phyloP scores from a whole-genome alignment of 257 asterid species.

The Solanum appendiculatum region DNA sequence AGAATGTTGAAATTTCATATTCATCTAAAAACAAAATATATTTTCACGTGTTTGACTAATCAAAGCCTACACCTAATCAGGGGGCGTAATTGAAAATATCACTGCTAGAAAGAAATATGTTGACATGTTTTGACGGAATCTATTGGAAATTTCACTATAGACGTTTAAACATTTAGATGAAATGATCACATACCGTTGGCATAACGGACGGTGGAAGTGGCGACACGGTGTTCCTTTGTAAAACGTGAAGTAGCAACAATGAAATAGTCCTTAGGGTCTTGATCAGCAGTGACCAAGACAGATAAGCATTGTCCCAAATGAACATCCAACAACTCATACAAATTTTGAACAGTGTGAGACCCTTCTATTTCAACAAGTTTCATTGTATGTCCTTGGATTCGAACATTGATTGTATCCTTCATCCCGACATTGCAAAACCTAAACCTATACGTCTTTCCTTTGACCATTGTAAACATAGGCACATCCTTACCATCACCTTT shows the following conservation, averaged over 20 bases:
- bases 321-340: background rate
- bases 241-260: background rate
- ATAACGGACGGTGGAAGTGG: background rate
- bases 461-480: background rate
- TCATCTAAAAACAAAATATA: background rate
- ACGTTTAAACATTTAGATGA: background rate
- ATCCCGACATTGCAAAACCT: background rate
- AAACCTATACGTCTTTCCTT: background rate
- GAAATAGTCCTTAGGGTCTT: constrained; percentile 1
- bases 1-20: background rate
- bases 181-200: background rate
- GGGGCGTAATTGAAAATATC: too few species aligned
- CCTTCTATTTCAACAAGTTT: background rate
- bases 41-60: background rate
- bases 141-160: too few species aligned
- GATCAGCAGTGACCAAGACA: background rate
- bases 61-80: too few species aligned
- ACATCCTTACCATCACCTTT: background rate
- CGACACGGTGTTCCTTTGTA: background rate
- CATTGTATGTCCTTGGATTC: background rate
- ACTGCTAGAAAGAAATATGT: background rate
- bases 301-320: constrained; percentile 1
- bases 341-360: background rate
- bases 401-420: background rate
- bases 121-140: too few species aligned